Evolutionary conservation across 1,284 basidiomycete genomes (phyloP).

Genomic region (Trametes polyzona): DNA sequence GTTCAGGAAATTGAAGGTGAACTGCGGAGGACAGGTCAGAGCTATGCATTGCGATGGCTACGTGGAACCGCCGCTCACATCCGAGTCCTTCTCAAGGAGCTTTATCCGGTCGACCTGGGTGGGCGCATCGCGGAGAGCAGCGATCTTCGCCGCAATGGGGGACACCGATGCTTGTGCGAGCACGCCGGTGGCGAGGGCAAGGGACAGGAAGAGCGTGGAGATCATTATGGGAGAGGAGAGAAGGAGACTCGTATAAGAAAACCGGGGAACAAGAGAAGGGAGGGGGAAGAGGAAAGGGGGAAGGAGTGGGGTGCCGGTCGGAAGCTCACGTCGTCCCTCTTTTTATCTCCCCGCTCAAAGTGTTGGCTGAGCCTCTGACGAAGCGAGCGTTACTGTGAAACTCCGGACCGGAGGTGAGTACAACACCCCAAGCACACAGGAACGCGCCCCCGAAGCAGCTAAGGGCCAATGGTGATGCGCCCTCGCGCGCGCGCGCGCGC

Average conservation of each 20-base stretch:
- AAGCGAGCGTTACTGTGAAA: not conserved
- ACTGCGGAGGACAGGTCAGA: constrained; percentile 19
- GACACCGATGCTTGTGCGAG: constrained; percentile 17
- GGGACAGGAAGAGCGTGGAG: constrained; percentile 18
- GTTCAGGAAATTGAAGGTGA: constrained; percentile 36
- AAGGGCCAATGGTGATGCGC: constrained; percentile 11
- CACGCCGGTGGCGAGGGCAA: constrained; percentile 21
- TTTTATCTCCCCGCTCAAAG: constrained; percentile 12
- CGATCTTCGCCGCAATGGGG: constrained; percentile 19
- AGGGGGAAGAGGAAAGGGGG: not conserved
- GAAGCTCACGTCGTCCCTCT: not conserved
- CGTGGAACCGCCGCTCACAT: constrained; percentile 18
- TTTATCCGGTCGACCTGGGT: constrained; percentile 29
- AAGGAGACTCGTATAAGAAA: not conserved
- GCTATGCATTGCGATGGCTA: not conserved
- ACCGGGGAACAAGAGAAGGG: constrained; percentile 1
- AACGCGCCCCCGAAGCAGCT: not conserved
- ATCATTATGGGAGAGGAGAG: constrained; percentile 17
- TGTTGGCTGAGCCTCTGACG: not conserved
- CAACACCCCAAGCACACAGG: not conserved
- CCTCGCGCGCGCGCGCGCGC: constrained; percentile 2
- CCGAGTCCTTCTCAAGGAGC: constrained; percentile 31
- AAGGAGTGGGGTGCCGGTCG: constrained; percentile 10
- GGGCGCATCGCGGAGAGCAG: constrained; percentile 24
- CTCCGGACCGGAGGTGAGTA: not conserved